Percentiles rank a stretch among this genome's conserved stretches.
Evolutionary conservation across 2,329 filamentous ascomycete species (phyloP).

Genomic region (Parascedosporium putredinis): DNA sequence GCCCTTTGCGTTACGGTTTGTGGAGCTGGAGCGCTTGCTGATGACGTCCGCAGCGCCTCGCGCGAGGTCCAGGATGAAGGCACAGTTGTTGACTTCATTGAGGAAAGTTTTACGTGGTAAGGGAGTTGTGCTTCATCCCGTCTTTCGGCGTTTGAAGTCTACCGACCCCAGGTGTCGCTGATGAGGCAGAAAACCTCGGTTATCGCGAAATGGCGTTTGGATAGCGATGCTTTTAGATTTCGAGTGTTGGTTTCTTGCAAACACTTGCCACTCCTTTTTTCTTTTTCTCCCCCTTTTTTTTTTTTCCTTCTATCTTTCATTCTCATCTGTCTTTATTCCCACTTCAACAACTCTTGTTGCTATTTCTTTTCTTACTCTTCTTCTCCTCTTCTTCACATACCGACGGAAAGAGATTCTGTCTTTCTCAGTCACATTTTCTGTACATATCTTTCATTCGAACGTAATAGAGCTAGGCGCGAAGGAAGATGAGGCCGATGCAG

Average conservation of each 20-base stretch:
- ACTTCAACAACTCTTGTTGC: neutral
- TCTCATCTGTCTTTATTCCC: neutral
- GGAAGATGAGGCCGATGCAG: neutral
- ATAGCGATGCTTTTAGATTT: too few species aligned
- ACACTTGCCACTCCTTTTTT: too few species aligned
- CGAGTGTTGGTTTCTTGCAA: neutral
- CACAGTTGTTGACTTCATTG: slow-evolving; percentile 61
- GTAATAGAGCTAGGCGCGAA: neutral
- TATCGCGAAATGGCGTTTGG: too few species aligned
- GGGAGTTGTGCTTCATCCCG: too few species aligned
- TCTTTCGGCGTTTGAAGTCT: too few species aligned
- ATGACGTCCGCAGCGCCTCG: slow-evolving; percentile 63
- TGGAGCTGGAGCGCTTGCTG: slow-evolving; percentile 62
- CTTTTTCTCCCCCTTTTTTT: slow-evolving; percentile 1
- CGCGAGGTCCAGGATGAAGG: slow-evolving; percentile 49
- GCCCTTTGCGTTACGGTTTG: slow-evolving; percentile 83
- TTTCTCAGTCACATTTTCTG: neutral
- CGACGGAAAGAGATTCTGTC: neutral
- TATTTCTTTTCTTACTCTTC: neutral
- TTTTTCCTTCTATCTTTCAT: neutral
- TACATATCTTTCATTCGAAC: slow-evolving; percentile 1
- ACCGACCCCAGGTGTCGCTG: too few species aligned
- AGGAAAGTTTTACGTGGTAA: slow-evolving; percentile 66
- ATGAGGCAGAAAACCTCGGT: neutral
- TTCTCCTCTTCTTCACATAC: neutral